Conservation (phyloP, 202 grass and related monocot species). For the Bolboschoenoplectus hybrid region DNA sequence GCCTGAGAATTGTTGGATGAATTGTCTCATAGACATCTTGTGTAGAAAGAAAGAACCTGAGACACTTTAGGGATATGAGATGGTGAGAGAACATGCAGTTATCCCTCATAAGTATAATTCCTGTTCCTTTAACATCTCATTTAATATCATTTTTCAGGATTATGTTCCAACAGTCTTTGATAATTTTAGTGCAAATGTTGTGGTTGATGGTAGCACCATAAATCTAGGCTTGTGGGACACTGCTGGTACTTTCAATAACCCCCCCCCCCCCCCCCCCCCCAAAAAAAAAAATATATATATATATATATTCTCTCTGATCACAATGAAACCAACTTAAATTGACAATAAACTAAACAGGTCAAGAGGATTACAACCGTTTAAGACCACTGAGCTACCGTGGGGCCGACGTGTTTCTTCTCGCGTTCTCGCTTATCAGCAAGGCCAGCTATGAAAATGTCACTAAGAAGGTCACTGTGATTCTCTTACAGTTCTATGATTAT, state of each 20-base stretch:
- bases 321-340: neutral
- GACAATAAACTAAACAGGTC: slow-evolving; percentile 42
- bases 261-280: neutral
- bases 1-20: neutral
- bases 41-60: neutral
- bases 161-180: slow-evolving; percentile 48
- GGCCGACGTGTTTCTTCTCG: slow-evolving; percentile 50
- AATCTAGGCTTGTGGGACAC: slow-evolving; percentile 47
- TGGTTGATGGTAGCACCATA: slow-evolving; percentile 46
- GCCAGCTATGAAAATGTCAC: slow-evolving; percentile 55
- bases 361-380: slow-evolving; percentile 53
- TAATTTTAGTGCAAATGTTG: slow-evolving; percentile 47
- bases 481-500: neutral
- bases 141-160: slow-evolving; percentile 40
- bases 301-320: neutral
- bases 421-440: slow-evolving; percentile 56
- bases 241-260: slow-evolving; percentile 36
- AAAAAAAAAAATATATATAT: too few species aligned
- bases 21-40: neutral
- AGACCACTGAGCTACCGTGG: slow-evolving; percentile 52
- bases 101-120: neutral
- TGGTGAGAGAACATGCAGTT: neutral
- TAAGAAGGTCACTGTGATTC: slow-evolving; percentile 40
- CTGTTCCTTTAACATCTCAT: neutral
- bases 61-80: neutral